Percentiles rank a stretch among this genome's conserved stretches.
Evolutionary conservation across 768 basidiomycete genomes (phyloP).

Genomic region (Boletus tomentosulus): DNA sequence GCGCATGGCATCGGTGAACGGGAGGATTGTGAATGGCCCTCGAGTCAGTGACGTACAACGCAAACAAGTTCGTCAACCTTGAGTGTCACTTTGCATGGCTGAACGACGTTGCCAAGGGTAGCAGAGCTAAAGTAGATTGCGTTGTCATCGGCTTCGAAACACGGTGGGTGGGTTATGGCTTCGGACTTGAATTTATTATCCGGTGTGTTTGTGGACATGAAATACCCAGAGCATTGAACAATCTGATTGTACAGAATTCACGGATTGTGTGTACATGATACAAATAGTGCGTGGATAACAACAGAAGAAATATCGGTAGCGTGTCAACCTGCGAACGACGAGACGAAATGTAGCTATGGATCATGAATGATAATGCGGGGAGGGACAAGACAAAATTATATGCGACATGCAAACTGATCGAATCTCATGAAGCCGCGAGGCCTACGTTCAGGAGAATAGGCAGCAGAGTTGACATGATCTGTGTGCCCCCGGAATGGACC

Average conservation of each 20-base stretch:
- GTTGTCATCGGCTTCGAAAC: conserved; percentile 2
- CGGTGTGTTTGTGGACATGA: too few species aligned
- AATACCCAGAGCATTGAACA: too few species aligned
- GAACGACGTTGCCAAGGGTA: background rate
- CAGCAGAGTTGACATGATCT: background rate
- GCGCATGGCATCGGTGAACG: conserved; percentile 5
- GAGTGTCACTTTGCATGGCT: conserved; percentile 7
- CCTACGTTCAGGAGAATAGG: conserved; percentile 1
- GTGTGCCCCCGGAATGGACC: conserved; percentile 2
- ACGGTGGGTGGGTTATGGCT: conserved; percentile 1
- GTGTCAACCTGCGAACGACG: background rate
- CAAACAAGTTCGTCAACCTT: conserved; percentile 1
- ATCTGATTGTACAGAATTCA: background rate
- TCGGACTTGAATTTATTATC: too few species aligned
- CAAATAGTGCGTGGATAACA: background rate
- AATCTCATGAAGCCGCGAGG: background rate
- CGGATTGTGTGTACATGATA: background rate
- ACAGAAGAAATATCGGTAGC: background rate
- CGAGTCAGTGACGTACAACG: background rate
- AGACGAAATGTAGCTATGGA: background rate
- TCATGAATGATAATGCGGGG: background rate
- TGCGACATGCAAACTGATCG: background rate
- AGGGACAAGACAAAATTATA: background rate
- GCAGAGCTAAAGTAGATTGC: conserved; percentile 1
- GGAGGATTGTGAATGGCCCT: conserved; percentile 4